A percentile compares a stretch with the other conserved stretches of the same genome.
These are phyloP conservation scores for Mycena floridula DNA, from an alignment of 768 basidiomycete species.

Conservation along the genomic window DNA sequence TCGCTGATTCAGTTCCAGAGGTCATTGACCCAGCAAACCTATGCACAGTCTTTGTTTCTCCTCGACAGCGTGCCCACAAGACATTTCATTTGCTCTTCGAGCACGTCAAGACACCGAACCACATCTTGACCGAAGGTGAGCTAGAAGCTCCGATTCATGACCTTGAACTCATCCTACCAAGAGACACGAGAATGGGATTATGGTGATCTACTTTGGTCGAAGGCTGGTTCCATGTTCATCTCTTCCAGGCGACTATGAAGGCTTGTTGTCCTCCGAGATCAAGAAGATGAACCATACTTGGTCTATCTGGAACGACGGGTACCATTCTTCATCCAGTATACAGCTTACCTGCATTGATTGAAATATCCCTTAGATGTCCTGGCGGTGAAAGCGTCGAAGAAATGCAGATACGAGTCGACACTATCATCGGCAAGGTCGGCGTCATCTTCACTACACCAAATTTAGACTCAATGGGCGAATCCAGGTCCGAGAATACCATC, in stretches of 20 bases:
- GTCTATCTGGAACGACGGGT: constrained; percentile 88
- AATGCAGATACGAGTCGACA: constrained; percentile 76
- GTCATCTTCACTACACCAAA: not conserved
- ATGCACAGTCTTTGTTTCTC: constrained; percentile 73
- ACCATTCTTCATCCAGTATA: constrained; percentile 12
- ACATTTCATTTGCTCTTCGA: constrained; percentile 82
- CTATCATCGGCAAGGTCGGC: constrained; percentile 61
- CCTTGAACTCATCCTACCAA: constrained; percentile 26
- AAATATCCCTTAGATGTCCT: constrained; percentile 56
- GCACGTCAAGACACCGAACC: constrained; percentile 40
- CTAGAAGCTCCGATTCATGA: not conserved
- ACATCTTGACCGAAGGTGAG: constrained; percentile 56
- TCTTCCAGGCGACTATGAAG: constrained; percentile 72
- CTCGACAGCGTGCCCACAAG: constrained; percentile 77
- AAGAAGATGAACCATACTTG: constrained; percentile 52
- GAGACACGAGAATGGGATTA: constrained; percentile 85
- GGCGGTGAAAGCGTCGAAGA: constrained; percentile 80
- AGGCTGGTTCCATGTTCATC: not conserved
- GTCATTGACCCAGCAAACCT: constrained; percentile 77
- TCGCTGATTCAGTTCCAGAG: constrained; percentile 30
- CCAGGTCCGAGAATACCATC: constrained; percentile 71
- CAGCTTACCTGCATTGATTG: not conserved
- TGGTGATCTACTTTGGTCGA: constrained; percentile 22
- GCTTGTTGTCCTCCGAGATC: constrained; percentile 76
- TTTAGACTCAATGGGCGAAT: not conserved